These are phyloP conservation scores for Cicer pinnatifidum DNA, from an alignment of 306 rosid genomes.

Conservation along the genomic window DNA sequence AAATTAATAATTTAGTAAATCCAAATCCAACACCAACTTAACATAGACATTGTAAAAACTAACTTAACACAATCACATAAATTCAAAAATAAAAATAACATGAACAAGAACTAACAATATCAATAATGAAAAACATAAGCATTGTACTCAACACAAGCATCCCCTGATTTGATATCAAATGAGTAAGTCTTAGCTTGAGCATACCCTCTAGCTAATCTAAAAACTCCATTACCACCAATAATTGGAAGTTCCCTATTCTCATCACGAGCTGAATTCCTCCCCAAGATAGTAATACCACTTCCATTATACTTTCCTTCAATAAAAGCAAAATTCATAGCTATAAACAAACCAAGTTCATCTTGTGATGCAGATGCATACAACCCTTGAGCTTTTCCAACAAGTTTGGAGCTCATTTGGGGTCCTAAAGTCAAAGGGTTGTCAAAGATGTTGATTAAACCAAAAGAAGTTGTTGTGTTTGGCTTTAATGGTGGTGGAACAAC, in stretches of 20 bases:
- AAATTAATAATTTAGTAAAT: too few relatives aligned
- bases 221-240: conserved; percentile 77
- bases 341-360: conserved; percentile 45
- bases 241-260: conserved; percentile 77
- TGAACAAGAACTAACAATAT: background rate
- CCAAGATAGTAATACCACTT: conserved; percentile 64
- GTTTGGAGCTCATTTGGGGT: conserved; percentile 47
- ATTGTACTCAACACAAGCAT: conserved; percentile 66
- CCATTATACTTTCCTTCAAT: conserved; percentile 77
- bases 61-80: background rate
- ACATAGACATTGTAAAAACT: background rate
- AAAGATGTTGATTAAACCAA: conserved; percentile 48
- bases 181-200: conserved; percentile 53
- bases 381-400: conserved; percentile 62
- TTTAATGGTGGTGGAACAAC: conserved; percentile 39
- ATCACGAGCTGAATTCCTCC: conserved; percentile 58
- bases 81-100: background rate
- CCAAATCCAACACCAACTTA: too few relatives aligned
- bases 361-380: conserved; percentile 61
- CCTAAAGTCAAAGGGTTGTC: conserved; percentile 57
- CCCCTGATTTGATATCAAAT: conserved; percentile 40
- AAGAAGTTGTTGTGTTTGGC: conserved; percentile 39
- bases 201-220: conserved; percentile 76
- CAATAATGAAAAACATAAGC: conserved; percentile 51
- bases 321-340: conserved; percentile 76